Percentiles rank a stretch among this genome's conserved stretches.
Evolutionary conservation across 192 early-diverging fungal genomes (phyloP).

Genomic region (Entomortierella lignicola): DNA sequence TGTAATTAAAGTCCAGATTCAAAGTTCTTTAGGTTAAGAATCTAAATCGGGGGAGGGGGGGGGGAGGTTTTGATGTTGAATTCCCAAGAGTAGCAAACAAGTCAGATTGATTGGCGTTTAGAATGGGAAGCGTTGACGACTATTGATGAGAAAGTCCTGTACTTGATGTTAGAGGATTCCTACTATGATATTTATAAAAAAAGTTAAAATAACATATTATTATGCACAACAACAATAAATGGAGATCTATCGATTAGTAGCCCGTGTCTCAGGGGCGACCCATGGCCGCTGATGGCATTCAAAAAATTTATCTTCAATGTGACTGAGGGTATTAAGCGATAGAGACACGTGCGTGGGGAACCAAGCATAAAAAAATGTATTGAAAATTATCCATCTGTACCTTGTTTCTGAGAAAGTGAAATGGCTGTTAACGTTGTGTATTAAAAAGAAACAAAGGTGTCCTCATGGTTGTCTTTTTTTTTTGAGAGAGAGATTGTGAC

Average conservation of each 20-base stretch:
- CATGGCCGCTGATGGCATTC: not conserved
- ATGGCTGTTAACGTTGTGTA: not conserved
- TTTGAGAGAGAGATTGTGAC: not conserved
- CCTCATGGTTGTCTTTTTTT: no score
- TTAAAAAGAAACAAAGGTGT: not conserved
- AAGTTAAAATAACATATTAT: not conserved
- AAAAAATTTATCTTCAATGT: not conserved
- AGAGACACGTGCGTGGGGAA: not conserved
- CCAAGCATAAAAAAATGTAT: not conserved
- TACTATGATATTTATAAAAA: no score
- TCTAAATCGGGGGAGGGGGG: not conserved
- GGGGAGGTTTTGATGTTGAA: no score
- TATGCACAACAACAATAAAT: not conserved
- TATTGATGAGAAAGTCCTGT: no score
- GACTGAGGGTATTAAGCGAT: no score
- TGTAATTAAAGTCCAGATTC: not conserved
- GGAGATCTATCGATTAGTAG: not conserved
- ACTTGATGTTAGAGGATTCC: no score
- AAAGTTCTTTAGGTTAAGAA: not conserved
- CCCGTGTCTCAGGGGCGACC: not conserved
- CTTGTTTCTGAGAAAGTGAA: not conserved
- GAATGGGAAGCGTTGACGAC: no score
- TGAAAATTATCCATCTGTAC: not conserved
- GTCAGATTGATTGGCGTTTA: no score
- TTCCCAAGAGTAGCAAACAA: no score